A percentile compares a stretch with the other conserved stretches of the same genome.
Evolutionary conservation across 306 rosid genomes (phyloP).

Genomic region (Myrica gale): DNA sequence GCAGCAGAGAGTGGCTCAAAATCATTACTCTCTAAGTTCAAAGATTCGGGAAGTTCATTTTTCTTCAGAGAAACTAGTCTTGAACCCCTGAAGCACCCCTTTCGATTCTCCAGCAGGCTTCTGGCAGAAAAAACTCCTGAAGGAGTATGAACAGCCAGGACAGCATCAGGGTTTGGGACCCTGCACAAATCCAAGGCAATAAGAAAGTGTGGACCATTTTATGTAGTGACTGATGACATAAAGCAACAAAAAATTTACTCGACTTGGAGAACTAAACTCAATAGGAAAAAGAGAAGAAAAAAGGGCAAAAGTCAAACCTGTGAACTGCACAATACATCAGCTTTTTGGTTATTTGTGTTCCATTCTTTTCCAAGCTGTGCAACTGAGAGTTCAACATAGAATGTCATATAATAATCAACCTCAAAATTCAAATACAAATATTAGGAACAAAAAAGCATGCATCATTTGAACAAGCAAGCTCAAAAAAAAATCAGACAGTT

Average conservation of each 20-base stretch:
- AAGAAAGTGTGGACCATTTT: conserved; percentile 12
- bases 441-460: conserved; percentile 16
- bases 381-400: conserved; percentile 54
- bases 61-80: conserved; percentile 69
- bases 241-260: not conserved
- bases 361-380: conserved; percentile 74
- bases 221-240: not conserved
- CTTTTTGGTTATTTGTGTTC: conserved; percentile 60
- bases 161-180: conserved; percentile 76
- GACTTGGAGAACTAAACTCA: not conserved
- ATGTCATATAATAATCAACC: conserved; percentile 34
- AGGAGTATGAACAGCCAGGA: conserved; percentile 65
- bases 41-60: conserved; percentile 51
- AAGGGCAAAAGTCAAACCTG: conserved; percentile 54
- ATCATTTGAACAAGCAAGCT: conserved; percentile 15
- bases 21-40: conserved; percentile 49
- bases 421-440: conserved; percentile 12
- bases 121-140: conserved; percentile 71
- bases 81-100: conserved; percentile 79
- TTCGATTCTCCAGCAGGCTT: conserved; percentile 55
- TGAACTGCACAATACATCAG: conserved; percentile 79
- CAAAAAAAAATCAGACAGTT: not conserved
- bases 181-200: conserved; percentile 39
- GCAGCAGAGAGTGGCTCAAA: conserved; percentile 73
- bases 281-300: not conserved